Percentiles rank a stretch among this genome's conserved stretches.
phyloP scores from a whole-genome alignment of 345 rosid genomes.

The Gossypium thurberi region DNA sequence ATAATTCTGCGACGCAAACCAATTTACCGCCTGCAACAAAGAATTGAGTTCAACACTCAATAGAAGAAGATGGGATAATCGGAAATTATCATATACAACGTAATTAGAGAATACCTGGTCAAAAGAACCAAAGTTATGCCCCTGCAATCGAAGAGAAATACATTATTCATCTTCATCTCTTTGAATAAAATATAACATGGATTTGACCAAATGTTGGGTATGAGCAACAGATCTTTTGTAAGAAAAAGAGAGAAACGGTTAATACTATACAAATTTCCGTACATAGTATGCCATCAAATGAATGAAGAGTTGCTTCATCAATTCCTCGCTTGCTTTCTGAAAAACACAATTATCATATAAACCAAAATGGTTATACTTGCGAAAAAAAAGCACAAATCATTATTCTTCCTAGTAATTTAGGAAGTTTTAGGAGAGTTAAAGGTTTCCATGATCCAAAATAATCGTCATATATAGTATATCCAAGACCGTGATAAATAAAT shows the following conservation, averaged over 20 bases:
- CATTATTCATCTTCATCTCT: neutral
- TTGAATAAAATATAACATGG: neutral
- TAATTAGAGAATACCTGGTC: neutral
- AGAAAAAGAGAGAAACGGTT: too few species aligned
- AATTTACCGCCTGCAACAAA: neutral
- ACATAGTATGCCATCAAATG: too few species aligned
- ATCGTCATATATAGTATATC: neutral
- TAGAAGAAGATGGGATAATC: neutral
- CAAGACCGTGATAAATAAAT: neutral
- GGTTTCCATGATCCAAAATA: neutral
- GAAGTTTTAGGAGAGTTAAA: neutral
- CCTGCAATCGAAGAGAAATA: constrained; percentile 1
- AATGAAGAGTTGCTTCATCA: neutral
- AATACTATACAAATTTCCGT: neutral
- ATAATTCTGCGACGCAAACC: neutral
- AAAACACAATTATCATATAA: neutral
- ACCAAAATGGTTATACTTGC: neutral
- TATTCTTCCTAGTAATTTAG: neutral
- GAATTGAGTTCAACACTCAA: neutral
- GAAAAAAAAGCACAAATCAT: neutral
- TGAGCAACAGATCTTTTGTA: neutral
- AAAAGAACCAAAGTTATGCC: neutral
- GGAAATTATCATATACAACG: neutral
- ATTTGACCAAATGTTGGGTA: neutral
- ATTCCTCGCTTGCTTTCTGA: neutral